These are phyloP conservation scores for Geum urbanum DNA, from an alignment of 306 rosid genomes.

Conservation along the genomic window DNA sequence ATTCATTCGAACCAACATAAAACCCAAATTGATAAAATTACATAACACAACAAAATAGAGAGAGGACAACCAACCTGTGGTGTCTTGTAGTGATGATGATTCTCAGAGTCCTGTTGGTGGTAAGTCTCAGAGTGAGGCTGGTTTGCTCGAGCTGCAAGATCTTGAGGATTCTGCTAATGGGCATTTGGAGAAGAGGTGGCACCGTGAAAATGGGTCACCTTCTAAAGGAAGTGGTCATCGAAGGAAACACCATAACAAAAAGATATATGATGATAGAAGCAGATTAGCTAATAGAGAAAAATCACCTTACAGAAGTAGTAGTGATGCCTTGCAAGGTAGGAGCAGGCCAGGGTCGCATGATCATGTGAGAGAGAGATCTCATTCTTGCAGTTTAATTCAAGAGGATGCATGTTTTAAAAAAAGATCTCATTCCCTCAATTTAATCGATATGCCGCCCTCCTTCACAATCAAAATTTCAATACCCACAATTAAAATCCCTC, in stretches of 20 bases:
- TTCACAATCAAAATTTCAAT: too few relatives aligned
- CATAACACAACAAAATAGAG: too few relatives aligned
- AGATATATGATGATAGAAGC: slow-evolving; percentile 31
- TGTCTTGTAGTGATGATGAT: slow-evolving; percentile 11
- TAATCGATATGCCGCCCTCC: too few relatives aligned
- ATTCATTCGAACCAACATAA: too few relatives aligned
- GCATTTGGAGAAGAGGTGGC: slow-evolving; percentile 33
- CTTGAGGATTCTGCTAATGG: slow-evolving; percentile 44
- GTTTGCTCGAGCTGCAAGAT: slow-evolving; percentile 31
- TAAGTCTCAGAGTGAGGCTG: slow-evolving; percentile 26
- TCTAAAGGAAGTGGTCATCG: slow-evolving; percentile 37
- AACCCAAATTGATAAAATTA: too few relatives aligned
- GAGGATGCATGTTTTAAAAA: slow-evolving; percentile 52
- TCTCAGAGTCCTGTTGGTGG: too few relatives aligned
- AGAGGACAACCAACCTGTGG: too few relatives aligned
- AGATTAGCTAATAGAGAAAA: slow-evolving; percentile 22
- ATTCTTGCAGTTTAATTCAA: slow-evolving; percentile 47
- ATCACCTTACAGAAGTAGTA: slow-evolving; percentile 45
- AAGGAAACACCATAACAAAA: slow-evolving; percentile 33
- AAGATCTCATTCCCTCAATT: slow-evolving; percentile 32
- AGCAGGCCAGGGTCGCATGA: slow-evolving; percentile 64
- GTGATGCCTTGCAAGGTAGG: slow-evolving; percentile 25
- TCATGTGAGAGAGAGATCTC: slow-evolving; percentile 55
- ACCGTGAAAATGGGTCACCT: slow-evolving; percentile 31
- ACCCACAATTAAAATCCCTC: too few relatives aligned